Evolutionary conservation across 2,329 filamentous ascomycete genomes (phyloP).

Genomic region (Pochonia chlamydosporia): DNA sequence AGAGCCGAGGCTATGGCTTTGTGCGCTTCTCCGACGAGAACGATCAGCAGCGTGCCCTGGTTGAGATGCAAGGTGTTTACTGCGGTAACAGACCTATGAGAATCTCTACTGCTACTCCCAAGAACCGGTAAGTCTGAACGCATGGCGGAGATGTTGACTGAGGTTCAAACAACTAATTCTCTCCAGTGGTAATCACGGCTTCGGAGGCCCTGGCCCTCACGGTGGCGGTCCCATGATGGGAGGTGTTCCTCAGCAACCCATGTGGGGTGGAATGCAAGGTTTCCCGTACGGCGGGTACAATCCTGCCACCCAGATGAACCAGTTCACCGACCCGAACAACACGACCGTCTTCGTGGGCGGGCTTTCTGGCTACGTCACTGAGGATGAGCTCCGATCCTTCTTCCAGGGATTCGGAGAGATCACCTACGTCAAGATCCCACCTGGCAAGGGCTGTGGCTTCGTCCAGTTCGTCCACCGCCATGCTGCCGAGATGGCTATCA

Average conservation of each 20-base stretch:
- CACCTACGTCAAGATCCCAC: constrained; percentile 99
- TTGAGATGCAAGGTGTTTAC: constrained; percentile 99
- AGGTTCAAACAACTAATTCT: background rate
- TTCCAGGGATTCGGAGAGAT: constrained; percentile 99
- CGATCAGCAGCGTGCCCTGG: constrained; percentile 91
- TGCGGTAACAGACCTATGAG: constrained; percentile 98
- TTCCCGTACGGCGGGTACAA: constrained; percentile 41
- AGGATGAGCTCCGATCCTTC: constrained; percentile 98
- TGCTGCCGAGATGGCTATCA: constrained; percentile 99
- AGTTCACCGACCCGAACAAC: constrained; percentile 99
- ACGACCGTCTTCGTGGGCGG: constrained; percentile 98
- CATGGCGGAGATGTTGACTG: background rate
- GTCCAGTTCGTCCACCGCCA: constrained; percentile 99
- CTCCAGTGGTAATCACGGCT: constrained; percentile 31
- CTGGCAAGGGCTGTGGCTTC: constrained; percentile 97
- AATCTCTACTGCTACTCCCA: constrained; percentile 94
- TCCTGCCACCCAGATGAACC: constrained; percentile 71
- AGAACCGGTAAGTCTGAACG: constrained; percentile 59
- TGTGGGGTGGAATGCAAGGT: constrained; percentile 30
- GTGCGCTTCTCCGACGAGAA: constrained; percentile 94
- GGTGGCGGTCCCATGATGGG: constrained; percentile 40
- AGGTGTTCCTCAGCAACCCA: constrained; percentile 37
- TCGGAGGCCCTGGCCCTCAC: constrained; percentile 36
- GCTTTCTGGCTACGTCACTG: constrained; percentile 94
- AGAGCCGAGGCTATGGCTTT: constrained; percentile 96